Conservation (phyloP, 495 filamentous ascomycete species). For the Terfezia boudieri region DNA sequence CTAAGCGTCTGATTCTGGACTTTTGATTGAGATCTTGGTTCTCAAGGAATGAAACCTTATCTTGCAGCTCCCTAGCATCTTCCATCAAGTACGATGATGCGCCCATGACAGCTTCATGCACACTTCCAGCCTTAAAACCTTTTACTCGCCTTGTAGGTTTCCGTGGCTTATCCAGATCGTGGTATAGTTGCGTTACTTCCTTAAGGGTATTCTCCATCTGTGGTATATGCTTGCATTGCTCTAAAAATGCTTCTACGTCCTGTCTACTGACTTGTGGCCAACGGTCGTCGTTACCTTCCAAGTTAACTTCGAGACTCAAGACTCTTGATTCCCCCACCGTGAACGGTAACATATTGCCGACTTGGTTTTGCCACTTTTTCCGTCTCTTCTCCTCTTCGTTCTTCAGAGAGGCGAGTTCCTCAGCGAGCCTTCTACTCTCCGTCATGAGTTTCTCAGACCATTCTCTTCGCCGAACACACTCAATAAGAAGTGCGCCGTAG, state of each 20-base stretch:
- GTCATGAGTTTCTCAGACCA: conserved; percentile 74
- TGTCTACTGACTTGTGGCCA: conserved; percentile 47
- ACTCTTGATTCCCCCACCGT: neutral
- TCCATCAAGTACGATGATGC: conserved; percentile 65
- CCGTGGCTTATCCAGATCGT: conserved; percentile 46
- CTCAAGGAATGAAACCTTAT: conserved; percentile 50
- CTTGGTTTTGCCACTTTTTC: conserved; percentile 71
- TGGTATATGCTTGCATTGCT: conserved; percentile 32
- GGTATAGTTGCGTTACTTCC: conserved; percentile 35
- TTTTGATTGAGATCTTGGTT: conserved; percentile 61
- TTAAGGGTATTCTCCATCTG: conserved; percentile 25
- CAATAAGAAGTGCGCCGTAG: conserved; percentile 72
- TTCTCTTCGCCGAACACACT: conserved; percentile 65
- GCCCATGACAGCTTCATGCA: conserved; percentile 63
- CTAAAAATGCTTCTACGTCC: conserved; percentile 45
- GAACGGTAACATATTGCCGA: conserved; percentile 33
- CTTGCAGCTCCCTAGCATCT: conserved; percentile 37
- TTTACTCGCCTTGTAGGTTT: conserved; percentile 56
- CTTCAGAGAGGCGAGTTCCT: conserved; percentile 72
- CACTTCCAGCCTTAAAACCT: conserved; percentile 86
- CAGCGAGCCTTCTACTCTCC: conserved; percentile 63
- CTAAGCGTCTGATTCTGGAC: conserved; percentile 72
- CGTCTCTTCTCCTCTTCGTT: conserved; percentile 78
- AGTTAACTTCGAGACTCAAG: conserved; percentile 24
- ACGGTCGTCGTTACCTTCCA: conserved; percentile 34